Evolutionary conservation across 345 rosid genomes (phyloP), one percentile per base, ranked within the genome.

Genomic region (Trapa incisa): DNA sequence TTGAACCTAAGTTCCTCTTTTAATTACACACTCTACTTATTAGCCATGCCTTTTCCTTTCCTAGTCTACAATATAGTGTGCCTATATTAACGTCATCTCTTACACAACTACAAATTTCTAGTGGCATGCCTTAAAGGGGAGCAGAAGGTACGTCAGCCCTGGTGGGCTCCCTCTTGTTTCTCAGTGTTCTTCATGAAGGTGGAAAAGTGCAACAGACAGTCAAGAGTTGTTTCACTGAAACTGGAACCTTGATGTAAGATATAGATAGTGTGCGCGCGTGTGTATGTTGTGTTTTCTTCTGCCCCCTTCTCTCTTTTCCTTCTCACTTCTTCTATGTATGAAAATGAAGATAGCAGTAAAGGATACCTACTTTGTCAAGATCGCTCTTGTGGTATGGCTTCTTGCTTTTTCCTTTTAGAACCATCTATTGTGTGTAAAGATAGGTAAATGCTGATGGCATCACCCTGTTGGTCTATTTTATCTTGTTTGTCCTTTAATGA

Each of bases 101-200:
- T 39, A 70, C 29, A 10, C 43, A 48, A 70, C 22, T 45, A 39
- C 12, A 13, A 42, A 69, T 64, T 64, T 70, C 35, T 81, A 92
- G 97, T 93, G 84, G 98, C 98, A 63, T 93, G 98, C 78, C 82
- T 93, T 78, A 93, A 93, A 78, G 98, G 98, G 52, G 98, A 93
- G 70, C 98, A 93, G 73, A 88, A 87, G 65, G 94, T 93, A 53
- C 86, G 92, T 71, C 79, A 94, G 64, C 98, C 98, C 65, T 93
- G 98, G 98, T 93, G 98, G 98, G 98, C 94, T 17, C 97, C 98
- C 3, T 81, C 98, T 16, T 93, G 97, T 80, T 85, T 93, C 36
- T 88, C 97, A 0, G 79, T 80, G 74, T 78, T 93, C 68, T 90
- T 86, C 75, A 84, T 84, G 61, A 93, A 93, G 80, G 89, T 78